phyloP scores from a whole-genome alignment of 306 rosid species.

The Parietaria judaica region DNA sequence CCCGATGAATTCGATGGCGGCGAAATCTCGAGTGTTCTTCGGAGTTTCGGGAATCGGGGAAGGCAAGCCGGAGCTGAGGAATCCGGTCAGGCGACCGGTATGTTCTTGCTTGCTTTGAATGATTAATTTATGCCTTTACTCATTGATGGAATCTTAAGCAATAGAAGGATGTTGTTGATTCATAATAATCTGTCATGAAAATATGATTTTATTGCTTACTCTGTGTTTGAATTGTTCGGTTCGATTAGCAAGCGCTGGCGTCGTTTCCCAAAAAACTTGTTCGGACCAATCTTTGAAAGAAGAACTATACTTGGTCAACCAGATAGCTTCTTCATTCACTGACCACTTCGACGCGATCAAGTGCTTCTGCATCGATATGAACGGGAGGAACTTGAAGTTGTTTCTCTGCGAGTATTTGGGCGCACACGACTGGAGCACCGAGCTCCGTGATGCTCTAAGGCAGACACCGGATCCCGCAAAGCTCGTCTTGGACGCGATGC shows the following conservation, averaged over 20 bases:
- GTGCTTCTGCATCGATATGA: conserved; percentile 7
- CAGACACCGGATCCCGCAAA: conserved; percentile 9
- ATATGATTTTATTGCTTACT: too few species aligned
- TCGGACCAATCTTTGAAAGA: not conserved
- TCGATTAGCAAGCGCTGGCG: not conserved
- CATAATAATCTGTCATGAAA: too few species aligned
- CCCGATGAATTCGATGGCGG: conserved; percentile 7
- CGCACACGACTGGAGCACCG: not conserved
- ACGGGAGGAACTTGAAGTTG: conserved; percentile 3
- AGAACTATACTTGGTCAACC: not conserved
- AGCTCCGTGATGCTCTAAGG: not conserved
- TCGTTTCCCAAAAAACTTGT: conserved; percentile 1
- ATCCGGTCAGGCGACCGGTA: conserved; percentile 9
- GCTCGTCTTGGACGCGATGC: conserved; percentile 14
- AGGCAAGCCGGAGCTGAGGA: conserved; percentile 24
- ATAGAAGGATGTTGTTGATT: too few species aligned
- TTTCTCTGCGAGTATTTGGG: conserved; percentile 5
- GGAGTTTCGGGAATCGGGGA: conserved; percentile 4
- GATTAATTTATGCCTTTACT: too few species aligned
- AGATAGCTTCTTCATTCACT: conserved; percentile 1
- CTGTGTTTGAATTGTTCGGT: too few species aligned
- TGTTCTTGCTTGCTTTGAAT: too few species aligned
- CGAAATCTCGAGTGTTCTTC: conserved; percentile 1
- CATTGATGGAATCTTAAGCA: too few species aligned
- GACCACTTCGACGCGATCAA: not conserved